Evolutionary conservation across 2,329 filamentous ascomycete genomes (phyloP).

Genomic region (Sordariomycetes sp.): DNA sequence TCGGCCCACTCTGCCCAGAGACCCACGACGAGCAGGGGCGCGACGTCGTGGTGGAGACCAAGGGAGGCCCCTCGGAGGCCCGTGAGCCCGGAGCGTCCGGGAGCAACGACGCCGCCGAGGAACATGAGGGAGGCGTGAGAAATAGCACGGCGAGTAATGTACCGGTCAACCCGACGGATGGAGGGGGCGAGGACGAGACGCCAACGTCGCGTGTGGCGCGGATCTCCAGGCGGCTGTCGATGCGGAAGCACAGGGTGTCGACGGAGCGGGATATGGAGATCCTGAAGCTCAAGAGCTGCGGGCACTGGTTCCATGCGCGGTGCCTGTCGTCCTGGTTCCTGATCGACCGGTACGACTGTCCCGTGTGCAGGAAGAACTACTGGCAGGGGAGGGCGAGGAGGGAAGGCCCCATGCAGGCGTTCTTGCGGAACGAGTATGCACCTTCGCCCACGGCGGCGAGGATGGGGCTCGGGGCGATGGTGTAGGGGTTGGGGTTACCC

Average conservation of each 20-base stretch:
- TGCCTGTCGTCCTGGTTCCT: conserved; percentile 26
- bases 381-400: conserved; percentile 10
- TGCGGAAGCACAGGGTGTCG: not conserved
- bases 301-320: conserved; percentile 23
- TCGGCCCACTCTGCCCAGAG: conserved; percentile 12
- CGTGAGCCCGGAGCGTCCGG: not conserved
- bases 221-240: not conserved
- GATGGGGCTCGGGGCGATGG: not conserved
- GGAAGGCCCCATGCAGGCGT: not conserved
- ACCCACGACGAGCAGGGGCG: not conserved
- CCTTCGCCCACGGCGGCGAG: not conserved
- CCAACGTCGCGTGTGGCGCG: not conserved
- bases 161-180: not conserved
- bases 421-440: not conserved
- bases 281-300: conserved; percentile 20
- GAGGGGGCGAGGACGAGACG: not conserved
- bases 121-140: not conserved
- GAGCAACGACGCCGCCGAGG: not conserved
- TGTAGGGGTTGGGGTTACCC: not conserved
- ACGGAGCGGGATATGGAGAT: conserved; percentile 15
- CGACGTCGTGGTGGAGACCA: conserved; percentile 7
- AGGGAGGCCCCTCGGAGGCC: not conserved
- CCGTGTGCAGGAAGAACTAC: conserved; percentile 22
- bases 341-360: conserved; percentile 20
- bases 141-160: not conserved